Evolutionary conservation across 768 basidiomycete species (phyloP).

Genomic region (Lactifluus subvellereus): DNA sequence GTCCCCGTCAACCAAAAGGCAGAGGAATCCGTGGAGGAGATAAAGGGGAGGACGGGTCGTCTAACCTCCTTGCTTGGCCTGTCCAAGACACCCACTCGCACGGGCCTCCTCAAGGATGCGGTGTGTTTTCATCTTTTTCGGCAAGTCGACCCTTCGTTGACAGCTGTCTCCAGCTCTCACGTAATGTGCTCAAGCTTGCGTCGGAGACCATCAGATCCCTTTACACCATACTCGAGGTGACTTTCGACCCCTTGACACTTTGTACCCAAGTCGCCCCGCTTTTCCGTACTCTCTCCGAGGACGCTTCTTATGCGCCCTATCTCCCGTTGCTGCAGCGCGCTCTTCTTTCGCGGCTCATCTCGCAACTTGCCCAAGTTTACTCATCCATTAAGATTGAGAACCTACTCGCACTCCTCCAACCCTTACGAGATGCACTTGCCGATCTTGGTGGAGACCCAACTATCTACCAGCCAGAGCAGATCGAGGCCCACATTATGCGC

Average conservation of each 20-base stretch:
- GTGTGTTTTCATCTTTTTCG: slow-evolving; percentile 40
- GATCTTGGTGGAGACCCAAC: slow-evolving; percentile 34
- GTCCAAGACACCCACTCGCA: slow-evolving; percentile 74
- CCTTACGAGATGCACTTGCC: slow-evolving; percentile 53
- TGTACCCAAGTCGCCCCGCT: slow-evolving; percentile 75
- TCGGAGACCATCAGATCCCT: slow-evolving; percentile 68
- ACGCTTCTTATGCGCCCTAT: slow-evolving; percentile 69
- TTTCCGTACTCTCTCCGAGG: slow-evolving; percentile 51
- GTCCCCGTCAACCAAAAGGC: slow-evolving; percentile 74
- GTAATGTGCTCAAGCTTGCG: slow-evolving; percentile 76
- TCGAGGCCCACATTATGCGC: slow-evolving; percentile 91
- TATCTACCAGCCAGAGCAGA: slow-evolving; percentile 62
- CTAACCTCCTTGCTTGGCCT: slow-evolving; percentile 84
- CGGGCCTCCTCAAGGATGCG: slow-evolving; percentile 82
- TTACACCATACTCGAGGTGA: slow-evolving; percentile 85
- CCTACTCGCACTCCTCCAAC: slow-evolving; percentile 72
- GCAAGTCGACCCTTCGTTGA: not conserved
- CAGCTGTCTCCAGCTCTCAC: slow-evolving; percentile 51
- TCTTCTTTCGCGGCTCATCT: slow-evolving; percentile 83
- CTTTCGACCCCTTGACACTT: slow-evolving; percentile 88
- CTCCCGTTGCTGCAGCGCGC: slow-evolving; percentile 88
- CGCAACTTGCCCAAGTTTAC: slow-evolving; percentile 90
- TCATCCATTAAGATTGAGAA: slow-evolving; percentile 75
- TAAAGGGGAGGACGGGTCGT: slow-evolving; percentile 64
- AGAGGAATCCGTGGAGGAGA: slow-evolving; percentile 44